Base-by-base conservation (phyloP, 1,284 basidiomycete species). In the Cerrena zonata region DNA sequence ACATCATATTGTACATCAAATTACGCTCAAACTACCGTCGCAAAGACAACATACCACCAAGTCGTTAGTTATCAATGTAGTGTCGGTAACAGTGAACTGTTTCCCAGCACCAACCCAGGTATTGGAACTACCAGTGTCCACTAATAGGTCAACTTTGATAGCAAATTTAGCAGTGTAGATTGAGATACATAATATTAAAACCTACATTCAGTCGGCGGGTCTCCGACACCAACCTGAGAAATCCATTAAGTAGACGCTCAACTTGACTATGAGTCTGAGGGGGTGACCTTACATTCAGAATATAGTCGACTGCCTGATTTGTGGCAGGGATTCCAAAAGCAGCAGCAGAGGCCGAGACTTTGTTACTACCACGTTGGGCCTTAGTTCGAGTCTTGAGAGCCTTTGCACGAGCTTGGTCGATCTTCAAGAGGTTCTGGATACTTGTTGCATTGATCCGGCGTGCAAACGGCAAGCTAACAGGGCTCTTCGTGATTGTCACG, bases 81-180 rank as follows among this genome's bases (percentile, higher is more conserved):
- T 73, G 24, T 55, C 62, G 0, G 71, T 75, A n/a, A 44, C 49
- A 11, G 50, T 61, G 58, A 72, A 79, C 11, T 64, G 49, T 11
- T 55, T 67, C 45, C 53, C 61, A 1, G 79, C 81, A n/a, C 78
- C 77, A 25, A 82, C 63, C 77, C 77, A 80, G 3, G 75, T 80
- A 55, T 68, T 71, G 18, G 66, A 70, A 47, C 64, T 66, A 2
- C 65, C 63, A 0, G 63, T 64, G 43, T 65, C 62, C 10, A 65
- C 60, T 15, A 65, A 49, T 2, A 64, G 50, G 2, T 51, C 54
- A 24, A 40, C 50, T 49, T 15, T 45, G 12, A 36, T 15, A 45
- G 10, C 11, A 12, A 34, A 24, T 24, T 15, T 4, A 5, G 21
- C n/a, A 3, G 23, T 15, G 23, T 13, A 48, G 5, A 36, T 10